Evolutionary conservation across 768 basidiomycete species (phyloP).

Genomic region (Psilocybe sp.): DNA sequence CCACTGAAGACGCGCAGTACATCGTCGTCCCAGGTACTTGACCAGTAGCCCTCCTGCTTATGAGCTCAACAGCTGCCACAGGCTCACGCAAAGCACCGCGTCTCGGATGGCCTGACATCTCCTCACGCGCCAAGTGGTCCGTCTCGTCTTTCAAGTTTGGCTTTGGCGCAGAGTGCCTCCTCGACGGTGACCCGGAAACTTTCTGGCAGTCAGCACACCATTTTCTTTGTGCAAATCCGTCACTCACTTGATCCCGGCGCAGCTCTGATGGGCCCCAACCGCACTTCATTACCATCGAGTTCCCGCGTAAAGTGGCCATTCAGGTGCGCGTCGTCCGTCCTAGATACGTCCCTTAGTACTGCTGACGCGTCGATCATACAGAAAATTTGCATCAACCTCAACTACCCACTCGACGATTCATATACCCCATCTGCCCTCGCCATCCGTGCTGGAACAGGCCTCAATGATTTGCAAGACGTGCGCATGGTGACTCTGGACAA

Average conservation of each 20-base stretch:
- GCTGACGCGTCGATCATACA: constrained; percentile 23
- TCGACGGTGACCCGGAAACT: constrained; percentile 85
- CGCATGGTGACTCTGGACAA: constrained; percentile 81
- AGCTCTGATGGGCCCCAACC: constrained; percentile 96
- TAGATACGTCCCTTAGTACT: not conserved
- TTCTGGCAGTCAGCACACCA: constrained; percentile 89
- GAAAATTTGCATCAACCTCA: constrained; percentile 87
- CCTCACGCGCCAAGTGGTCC: constrained; percentile 88
- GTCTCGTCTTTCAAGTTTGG: constrained; percentile 97
- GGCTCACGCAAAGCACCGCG: constrained; percentile 39
- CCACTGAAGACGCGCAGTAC: too few species aligned
- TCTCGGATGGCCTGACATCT: constrained; percentile 81
- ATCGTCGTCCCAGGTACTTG: constrained; percentile 35
- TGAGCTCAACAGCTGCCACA: constrained; percentile 4
- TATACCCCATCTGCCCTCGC: constrained; percentile 93
- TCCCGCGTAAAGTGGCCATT: constrained; percentile 85
- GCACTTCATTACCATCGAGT: constrained; percentile 92
- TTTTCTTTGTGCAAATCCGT: not conserved
- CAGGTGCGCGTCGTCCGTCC: constrained; percentile 51
- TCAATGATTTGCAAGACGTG: constrained; percentile 90
- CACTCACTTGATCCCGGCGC: constrained; percentile 1
- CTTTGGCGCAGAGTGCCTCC: constrained; percentile 89
- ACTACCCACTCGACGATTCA: constrained; percentile 86
- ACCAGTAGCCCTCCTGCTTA: not conserved
- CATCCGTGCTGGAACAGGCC: constrained; percentile 88